Evolutionary conservation across 306 rosid species (phyloP).

Genomic region (Castanea sativa): DNA sequence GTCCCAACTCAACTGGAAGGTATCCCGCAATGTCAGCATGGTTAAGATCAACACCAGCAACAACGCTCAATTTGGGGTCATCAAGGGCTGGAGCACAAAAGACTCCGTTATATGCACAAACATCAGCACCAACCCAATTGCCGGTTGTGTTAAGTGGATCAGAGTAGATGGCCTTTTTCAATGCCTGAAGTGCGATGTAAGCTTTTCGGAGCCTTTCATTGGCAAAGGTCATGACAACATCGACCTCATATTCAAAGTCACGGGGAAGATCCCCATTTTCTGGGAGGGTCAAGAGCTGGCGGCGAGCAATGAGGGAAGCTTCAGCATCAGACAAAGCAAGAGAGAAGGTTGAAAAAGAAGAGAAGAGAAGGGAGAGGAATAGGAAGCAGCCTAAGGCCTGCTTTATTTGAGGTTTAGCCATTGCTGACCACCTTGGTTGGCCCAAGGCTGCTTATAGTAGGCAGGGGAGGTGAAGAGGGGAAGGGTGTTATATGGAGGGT

Average conservation of each 20-base stretch:
- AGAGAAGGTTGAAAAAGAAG: constrained; percentile 18
- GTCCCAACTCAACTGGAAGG: constrained; percentile 36
- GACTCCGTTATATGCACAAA: constrained; percentile 52
- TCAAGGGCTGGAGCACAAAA: constrained; percentile 49
- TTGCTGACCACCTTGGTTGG: constrained; percentile 40
- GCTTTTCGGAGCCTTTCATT: constrained; percentile 34
- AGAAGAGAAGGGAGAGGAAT: constrained; percentile 4
- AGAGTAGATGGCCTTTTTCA: constrained; percentile 39
- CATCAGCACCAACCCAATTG: constrained; percentile 45
- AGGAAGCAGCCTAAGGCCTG: constrained; percentile 43
- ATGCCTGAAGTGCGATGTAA: constrained; percentile 42
- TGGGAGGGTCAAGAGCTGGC: background rate
- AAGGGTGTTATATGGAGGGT: constrained; percentile 22
- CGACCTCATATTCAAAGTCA: background rate
- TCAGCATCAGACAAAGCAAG: constrained; percentile 3
- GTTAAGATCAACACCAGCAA: constrained; percentile 52
- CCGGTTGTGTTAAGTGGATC: constrained; percentile 35
- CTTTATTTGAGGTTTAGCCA: constrained; percentile 38
- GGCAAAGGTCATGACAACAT: background rate
- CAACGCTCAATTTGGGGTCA: constrained; percentile 32
- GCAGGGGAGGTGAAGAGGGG: background rate
- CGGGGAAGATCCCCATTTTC: constrained; percentile 5
- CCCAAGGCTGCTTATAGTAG: constrained; percentile 41
- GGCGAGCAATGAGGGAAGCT: background rate
- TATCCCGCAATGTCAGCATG: constrained; percentile 47